phyloP scores from a whole-genome alignment of 208 protist species.

The Trypanosoma lewisi region DNA sequence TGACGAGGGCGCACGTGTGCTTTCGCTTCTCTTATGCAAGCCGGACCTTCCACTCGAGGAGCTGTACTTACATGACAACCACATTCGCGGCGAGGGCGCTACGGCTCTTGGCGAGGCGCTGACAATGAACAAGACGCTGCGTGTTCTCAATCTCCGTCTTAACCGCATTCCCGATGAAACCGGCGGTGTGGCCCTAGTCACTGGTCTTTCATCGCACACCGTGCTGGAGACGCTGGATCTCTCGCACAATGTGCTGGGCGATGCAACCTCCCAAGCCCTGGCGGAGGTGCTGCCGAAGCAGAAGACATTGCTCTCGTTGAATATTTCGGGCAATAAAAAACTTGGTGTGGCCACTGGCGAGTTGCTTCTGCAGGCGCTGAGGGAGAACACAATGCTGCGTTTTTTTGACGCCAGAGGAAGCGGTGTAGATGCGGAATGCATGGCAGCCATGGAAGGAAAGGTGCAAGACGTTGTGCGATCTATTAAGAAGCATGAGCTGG shows the following conservation, averaged over 20 bases:
- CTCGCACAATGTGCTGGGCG: slow-evolving; percentile 70
- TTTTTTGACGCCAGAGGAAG: slow-evolving; percentile 68
- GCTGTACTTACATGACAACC: slow-evolving; percentile 81
- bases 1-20: slow-evolving; percentile 48
- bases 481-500: slow-evolving; percentile 18
- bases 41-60: slow-evolving; percentile 65
- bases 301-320: slow-evolving; percentile 44
- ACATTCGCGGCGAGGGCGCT: slow-evolving; percentile 54
- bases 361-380: slow-evolving; percentile 43
- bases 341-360: slow-evolving; percentile 36
- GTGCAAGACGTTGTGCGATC: slow-evolving; percentile 43
- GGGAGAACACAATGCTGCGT: slow-evolving; percentile 47
- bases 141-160: slow-evolving; percentile 63
- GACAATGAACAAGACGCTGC: slow-evolving; percentile 73
- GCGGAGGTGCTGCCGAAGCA: slow-evolving; percentile 49
- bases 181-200: slow-evolving; percentile 58
- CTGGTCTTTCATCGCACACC: slow-evolving; percentile 43
- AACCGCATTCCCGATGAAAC: slow-evolving; percentile 76
- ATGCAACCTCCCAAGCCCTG: slow-evolving; percentile 41
- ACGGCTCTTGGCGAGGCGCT: slow-evolving; percentile 65
- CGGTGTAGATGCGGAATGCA: slow-evolving; percentile 40
- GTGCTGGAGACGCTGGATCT: slow-evolving; percentile 65
- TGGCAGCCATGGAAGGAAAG: slow-evolving; percentile 37
- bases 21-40: slow-evolving; percentile 70
- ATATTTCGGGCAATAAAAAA: slow-evolving; percentile 65